These are phyloP conservation scores for Vigna reflexopilosa DNA, from an alignment of 306 rosid genomes.

Conservation along the genomic window DNA sequence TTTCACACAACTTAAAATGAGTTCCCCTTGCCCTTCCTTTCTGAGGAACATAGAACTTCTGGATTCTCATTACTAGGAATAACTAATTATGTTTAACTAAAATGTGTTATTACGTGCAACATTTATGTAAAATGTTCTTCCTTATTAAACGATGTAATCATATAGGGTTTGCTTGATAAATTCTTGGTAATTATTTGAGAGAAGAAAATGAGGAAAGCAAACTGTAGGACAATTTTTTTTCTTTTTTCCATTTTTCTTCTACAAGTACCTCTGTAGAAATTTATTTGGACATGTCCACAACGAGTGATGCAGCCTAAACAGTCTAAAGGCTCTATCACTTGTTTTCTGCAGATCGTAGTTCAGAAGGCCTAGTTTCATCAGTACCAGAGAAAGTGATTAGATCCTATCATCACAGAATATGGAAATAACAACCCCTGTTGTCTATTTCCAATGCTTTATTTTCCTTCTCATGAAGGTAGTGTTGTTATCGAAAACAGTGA, in stretches of 20 bases:
- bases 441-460: slow-evolving; percentile 25
- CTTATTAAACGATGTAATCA: not conserved
- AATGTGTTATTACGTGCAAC: not conserved
- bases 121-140: slow-evolving; percentile 7
- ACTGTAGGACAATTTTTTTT: too few species aligned
- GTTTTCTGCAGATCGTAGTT: slow-evolving; percentile 28
- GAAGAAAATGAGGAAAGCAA: too few species aligned
- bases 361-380: slow-evolving; percentile 25
- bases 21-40: not conserved
- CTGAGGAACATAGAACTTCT: not conserved
- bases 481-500: slow-evolving; percentile 37
- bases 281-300: too few species aligned
- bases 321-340: slow-evolving; percentile 21
- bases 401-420: slow-evolving; percentile 12
- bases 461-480: slow-evolving; percentile 43
- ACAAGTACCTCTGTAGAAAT: too few species aligned
- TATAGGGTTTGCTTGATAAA: not conserved
- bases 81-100: not conserved
- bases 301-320: not conserved
- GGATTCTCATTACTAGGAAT: not conserved
- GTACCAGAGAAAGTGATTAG: slow-evolving; percentile 25
- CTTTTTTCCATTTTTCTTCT: too few species aligned
- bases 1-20: not conserved
- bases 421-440: slow-evolving; percentile 37
- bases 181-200: too few species aligned